These are phyloP conservation scores for Pneumocystis wakefieldiae DNA, from an alignment of 1,139 yeast species.

Conservation along the genomic window DNA sequence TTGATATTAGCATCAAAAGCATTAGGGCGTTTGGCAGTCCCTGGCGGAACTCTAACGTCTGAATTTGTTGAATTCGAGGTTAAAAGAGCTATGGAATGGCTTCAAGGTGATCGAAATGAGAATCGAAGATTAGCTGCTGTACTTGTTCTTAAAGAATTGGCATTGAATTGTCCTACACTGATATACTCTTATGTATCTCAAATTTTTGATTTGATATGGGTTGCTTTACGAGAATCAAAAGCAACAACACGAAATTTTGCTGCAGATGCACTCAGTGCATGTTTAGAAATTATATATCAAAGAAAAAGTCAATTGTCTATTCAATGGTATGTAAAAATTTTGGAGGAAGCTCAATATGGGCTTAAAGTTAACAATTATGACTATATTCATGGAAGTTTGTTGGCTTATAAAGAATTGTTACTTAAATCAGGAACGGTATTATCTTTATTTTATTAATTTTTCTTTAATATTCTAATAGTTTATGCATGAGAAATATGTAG, in stretches of 20 bases:
- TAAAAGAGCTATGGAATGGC: constrained; percentile 79
- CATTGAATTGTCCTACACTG: constrained; percentile 75
- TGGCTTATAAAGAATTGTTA: constrained; percentile 72
- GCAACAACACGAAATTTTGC: constrained; percentile 66
- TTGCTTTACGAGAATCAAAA: constrained; percentile 68
- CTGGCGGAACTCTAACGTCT: constrained; percentile 78
- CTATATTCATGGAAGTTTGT: constrained; percentile 67
- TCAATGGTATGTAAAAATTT: constrained; percentile 59
- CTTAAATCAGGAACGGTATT: constrained; percentile 37
- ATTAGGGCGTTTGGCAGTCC: constrained; percentile 72
- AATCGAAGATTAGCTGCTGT: constrained; percentile 83
- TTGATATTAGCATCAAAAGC: constrained; percentile 79
- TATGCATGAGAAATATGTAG: constrained; percentile 56
- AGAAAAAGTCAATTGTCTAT: constrained; percentile 59
- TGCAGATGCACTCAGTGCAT: constrained; percentile 63
- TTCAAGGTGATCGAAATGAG: constrained; percentile 57
- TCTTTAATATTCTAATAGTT: constrained; percentile 22
- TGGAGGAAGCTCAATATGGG: constrained; percentile 45
- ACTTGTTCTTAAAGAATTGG: constrained; percentile 65
- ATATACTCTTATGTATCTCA: constrained; percentile 65
- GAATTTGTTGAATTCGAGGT: constrained; percentile 91
- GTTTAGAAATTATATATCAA: constrained; percentile 62
- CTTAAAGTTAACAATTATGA: constrained; percentile 41
- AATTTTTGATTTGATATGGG: constrained; percentile 73
- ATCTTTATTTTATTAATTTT: neutral